A percentile compares a stretch with the other conserved stretches of the same genome.
Conservation (phyloP, 176 grass and related monocot species). For the Oryza nivara region DNA sequence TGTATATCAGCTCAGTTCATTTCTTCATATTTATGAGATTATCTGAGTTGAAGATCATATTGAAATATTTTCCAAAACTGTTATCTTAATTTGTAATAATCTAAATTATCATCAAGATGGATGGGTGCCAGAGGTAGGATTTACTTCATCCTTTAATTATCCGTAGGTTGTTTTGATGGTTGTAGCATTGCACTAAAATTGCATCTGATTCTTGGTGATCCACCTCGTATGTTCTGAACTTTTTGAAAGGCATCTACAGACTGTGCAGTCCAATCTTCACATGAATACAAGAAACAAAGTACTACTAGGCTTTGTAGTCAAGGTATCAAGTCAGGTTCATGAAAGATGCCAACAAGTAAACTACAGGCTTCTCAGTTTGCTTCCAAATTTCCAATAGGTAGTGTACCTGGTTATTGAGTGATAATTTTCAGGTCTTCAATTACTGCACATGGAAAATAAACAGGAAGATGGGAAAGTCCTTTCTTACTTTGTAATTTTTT, state of each 20-base stretch:
- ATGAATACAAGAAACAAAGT: background rate
- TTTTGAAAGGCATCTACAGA: background rate
- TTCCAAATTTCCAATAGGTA: background rate
- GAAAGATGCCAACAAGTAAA: background rate
- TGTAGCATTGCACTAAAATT: background rate
- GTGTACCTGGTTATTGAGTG: background rate
- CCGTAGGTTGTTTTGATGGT: background rate
- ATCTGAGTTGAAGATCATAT: background rate
- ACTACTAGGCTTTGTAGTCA: background rate
- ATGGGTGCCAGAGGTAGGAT: background rate
- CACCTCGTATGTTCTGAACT: background rate
- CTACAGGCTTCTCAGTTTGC: background rate
- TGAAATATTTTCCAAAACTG: background rate
- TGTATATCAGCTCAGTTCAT: background rate
- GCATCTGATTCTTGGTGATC: background rate
- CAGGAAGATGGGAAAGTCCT: background rate
- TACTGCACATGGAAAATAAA: background rate
- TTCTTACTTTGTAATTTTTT: background rate
- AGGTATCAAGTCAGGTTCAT: background rate
- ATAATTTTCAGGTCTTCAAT: background rate
- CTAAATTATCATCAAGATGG: background rate
- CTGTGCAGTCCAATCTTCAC: background rate
- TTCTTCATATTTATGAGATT: conserved; percentile 25
- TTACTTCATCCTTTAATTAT: background rate
- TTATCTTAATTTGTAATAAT: background rate